These are phyloP conservation scores for Gynandropsis gynandra DNA, from an alignment of 345 rosid genomes.

Conservation along the genomic window DNA sequence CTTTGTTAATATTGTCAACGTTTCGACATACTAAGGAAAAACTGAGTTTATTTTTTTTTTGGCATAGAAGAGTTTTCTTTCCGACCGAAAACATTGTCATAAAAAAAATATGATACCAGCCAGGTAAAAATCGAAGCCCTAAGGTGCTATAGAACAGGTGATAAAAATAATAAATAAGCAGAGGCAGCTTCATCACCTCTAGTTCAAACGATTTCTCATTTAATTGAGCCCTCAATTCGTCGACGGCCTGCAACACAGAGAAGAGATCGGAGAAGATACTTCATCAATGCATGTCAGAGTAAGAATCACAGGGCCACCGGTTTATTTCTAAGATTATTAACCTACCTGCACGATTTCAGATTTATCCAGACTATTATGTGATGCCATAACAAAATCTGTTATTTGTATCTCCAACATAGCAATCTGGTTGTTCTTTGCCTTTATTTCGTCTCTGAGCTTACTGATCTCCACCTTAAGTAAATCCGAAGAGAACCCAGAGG, in stretches of 20 bases:
- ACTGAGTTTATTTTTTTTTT: no score
- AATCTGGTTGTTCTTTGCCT: conserved; percentile 68
- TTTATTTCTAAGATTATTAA: conserved; percentile 17
- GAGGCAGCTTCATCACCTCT: conserved; percentile 46
- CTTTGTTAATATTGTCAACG: neutral
- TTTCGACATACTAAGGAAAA: no score
- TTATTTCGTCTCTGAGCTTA: conserved; percentile 61
- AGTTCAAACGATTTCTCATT: conserved; percentile 94
- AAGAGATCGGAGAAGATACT: neutral
- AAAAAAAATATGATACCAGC: no score
- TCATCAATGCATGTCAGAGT: conserved; percentile 17
- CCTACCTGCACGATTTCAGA: conserved; percentile 60
- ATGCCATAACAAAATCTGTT: conserved; percentile 48
- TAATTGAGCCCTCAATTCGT: conserved; percentile 67
- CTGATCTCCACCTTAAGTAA: conserved; percentile 59
- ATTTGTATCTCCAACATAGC: conserved; percentile 73
- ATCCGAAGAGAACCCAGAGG: conserved; percentile 17
- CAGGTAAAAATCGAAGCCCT: conserved; percentile 12
- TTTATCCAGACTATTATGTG: conserved; percentile 50
- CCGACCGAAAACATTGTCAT: no score
- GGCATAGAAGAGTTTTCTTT: no score
- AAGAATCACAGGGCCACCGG: neutral
- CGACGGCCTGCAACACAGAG: conserved; percentile 52
- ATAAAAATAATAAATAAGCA: conserved; percentile 6
- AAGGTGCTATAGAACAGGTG: conserved; percentile 12